A percentile compares a stretch with the other conserved stretches of the same genome.
Evolutionary conservation across 257 asterid genomes (phyloP).

Genomic region (Agastache rugosa): DNA sequence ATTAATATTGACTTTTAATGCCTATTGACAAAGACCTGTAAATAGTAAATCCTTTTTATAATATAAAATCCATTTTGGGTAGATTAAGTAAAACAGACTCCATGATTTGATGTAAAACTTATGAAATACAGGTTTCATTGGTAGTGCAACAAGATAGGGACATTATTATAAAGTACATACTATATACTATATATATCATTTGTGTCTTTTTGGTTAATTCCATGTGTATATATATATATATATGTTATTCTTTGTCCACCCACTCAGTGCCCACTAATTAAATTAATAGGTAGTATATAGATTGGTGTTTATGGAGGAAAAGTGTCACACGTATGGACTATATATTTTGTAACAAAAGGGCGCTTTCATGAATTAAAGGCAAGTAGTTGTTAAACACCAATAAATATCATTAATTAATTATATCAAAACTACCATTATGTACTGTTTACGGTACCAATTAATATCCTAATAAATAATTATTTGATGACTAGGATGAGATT

Average conservation of each 20-base stretch:
- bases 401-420: background rate
- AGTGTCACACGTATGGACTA: constrained; percentile 44
- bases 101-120: constrained; percentile 2
- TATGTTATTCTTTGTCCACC: constrained; percentile 26
- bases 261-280: constrained; percentile 34
- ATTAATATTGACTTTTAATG: constrained; percentile 26
- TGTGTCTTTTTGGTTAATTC: constrained; percentile 27
- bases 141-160: constrained; percentile 21
- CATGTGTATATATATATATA: background rate
- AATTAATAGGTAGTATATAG: background rate
- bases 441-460: constrained; percentile 14
- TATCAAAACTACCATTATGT: constrained; percentile 26
- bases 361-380: constrained; percentile 30
- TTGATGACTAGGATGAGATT: constrained; percentile 31
- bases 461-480: background rate
- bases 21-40: constrained; percentile 27
- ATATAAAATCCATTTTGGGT: background rate
- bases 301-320: constrained; percentile 30
- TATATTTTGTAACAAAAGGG: constrained; percentile 30
- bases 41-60: background rate
- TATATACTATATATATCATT: constrained; percentile 15
- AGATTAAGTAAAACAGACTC: background rate
- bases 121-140: constrained; percentile 16
- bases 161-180: constrained; percentile 25
- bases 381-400: background rate